Conservation (phyloP, 2,329 filamentous ascomycete genomes). For the Ophiostoma angusticollis region DNA sequence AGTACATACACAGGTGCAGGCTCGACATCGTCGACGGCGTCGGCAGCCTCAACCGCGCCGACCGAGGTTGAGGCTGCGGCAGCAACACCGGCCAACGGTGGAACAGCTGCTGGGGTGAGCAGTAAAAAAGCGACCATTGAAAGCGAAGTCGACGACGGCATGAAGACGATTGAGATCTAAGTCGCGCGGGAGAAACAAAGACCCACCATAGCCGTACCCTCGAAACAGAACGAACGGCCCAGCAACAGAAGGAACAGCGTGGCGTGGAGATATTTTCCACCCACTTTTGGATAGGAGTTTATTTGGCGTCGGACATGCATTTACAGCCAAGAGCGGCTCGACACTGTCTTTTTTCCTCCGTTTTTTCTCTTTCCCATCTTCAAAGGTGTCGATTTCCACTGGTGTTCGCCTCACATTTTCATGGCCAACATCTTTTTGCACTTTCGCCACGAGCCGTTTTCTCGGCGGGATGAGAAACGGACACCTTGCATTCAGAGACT, state of each 20-base stretch:
- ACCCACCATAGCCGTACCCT: no score
- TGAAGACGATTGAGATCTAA: constrained; percentile 54
- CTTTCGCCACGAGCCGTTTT: no score
- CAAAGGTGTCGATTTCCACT: no score
- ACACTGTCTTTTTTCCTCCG: constrained; percentile 2
- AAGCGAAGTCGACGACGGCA: constrained; percentile 30
- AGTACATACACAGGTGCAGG: no score
- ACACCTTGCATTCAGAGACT: no score
- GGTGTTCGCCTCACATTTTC: no score
- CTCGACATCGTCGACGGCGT: not conserved
- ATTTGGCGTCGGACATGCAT: constrained; percentile 9
- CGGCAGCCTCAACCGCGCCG: constrained; percentile 6
- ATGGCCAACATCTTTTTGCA: no score
- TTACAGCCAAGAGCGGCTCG: constrained; percentile 5
- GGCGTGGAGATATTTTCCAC: constrained; percentile 3
- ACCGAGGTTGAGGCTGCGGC: not conserved
- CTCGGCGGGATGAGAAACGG: no score
- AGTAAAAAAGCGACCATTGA: not conserved
- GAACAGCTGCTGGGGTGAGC: constrained; percentile 2
- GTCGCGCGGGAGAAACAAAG: no score
- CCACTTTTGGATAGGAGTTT: constrained; percentile 12
- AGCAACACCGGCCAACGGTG: constrained; percentile 1
- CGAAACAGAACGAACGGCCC: no score
- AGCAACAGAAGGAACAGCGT: not conserved
- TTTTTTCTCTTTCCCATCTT: not conserved